Base-by-base conservation (phyloP, 1,284 basidiomycete species). In the Puccinia horiana region DNA sequence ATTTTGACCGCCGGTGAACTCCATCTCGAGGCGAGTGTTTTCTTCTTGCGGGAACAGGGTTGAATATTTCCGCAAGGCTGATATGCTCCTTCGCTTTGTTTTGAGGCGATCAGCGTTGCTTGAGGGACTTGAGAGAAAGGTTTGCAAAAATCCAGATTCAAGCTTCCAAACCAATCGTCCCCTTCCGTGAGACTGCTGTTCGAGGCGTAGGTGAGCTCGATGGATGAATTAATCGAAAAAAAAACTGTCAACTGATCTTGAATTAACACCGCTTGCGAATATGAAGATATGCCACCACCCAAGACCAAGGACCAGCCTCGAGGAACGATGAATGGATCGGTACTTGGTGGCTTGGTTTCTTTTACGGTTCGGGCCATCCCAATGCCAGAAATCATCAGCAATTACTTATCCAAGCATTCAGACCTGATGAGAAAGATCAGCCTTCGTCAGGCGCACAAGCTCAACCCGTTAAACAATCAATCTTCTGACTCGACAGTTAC, bases 1-100 rank as follows among this genome's bases (percentile, higher is more conserved):
- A 98, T 99, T 84, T 88, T 98, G 83, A 94, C 94, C 9, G 97
- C 97, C 0, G 97, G 97, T 79, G 97, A 99, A 87, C 88, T 99
- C 81, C 97, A 99, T 87, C 89, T 99, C 32, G 96, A 99, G 91
- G 94, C 94, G 56, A 82, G 88, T 35, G n/a, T 42, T 47, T 40
- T 40, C 42, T 37, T 52, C 61, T 32, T 61, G 83, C 37, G 44
- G 9, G 35, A 69, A 29, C 20, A 54, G 58, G 84, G 82, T 77
- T 47, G 20, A 65, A 32, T 76, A 49, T 26, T 11, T 47, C 42
- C 26, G 20, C 44, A 20, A 16, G n/a, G 52, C 44, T 81, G 67
- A 65, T 18, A 6, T n/a, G 8, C 1, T n/a, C 18, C 8, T 76
- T 73, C n/a, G 47, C 49, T 72, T 75, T 81, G 56, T 52, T 83